Conservation (phyloP, 805 yeast genomes). For the Yamadazyma kitorensis region DNA sequence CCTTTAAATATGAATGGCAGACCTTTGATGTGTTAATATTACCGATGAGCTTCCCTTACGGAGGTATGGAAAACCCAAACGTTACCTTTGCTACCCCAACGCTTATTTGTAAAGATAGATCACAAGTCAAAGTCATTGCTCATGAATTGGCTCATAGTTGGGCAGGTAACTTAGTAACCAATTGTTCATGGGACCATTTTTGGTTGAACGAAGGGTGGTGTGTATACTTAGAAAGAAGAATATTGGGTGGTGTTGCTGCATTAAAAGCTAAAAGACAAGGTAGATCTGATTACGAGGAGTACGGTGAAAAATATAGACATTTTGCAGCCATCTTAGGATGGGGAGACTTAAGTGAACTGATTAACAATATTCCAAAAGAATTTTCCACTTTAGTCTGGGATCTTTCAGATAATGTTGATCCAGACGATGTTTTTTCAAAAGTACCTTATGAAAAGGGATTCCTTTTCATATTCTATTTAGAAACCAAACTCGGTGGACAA, state of each 20-base stretch:
- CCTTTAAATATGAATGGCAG: constrained; percentile 33
- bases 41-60: constrained; percentile 33
- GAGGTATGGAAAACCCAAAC: constrained; percentile 40
- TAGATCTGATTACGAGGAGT: constrained; percentile 14
- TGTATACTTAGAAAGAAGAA: constrained; percentile 33
- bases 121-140: constrained; percentile 33
- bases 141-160: constrained; percentile 39
- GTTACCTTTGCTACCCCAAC: constrained; percentile 35
- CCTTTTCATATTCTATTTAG: constrained; percentile 27
- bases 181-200: constrained; percentile 36
- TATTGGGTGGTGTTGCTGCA: constrained; percentile 28
- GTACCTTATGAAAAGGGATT: constrained; percentile 39
- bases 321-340: constrained; percentile 32
- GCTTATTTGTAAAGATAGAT: constrained; percentile 30
- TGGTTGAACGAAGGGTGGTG: constrained; percentile 41
- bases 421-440: constrained; percentile 31
- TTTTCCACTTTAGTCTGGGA: constrained; percentile 25
- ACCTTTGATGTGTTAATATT: constrained; percentile 33
- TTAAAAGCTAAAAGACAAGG: constrained; percentile 19
- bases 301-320: constrained; percentile 32
- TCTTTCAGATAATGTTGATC: constrained; percentile 18
- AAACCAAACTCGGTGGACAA: constrained; percentile 21
- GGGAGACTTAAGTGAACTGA: constrained; percentile 24
- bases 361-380: constrained; percentile 18
- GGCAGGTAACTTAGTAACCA: constrained; percentile 38